Percentiles rank a stretch among this genome's conserved stretches.
Evolutionary conservation across 768 basidiomycete species (phyloP).

Genomic region (Termitomyces sp.): DNA sequence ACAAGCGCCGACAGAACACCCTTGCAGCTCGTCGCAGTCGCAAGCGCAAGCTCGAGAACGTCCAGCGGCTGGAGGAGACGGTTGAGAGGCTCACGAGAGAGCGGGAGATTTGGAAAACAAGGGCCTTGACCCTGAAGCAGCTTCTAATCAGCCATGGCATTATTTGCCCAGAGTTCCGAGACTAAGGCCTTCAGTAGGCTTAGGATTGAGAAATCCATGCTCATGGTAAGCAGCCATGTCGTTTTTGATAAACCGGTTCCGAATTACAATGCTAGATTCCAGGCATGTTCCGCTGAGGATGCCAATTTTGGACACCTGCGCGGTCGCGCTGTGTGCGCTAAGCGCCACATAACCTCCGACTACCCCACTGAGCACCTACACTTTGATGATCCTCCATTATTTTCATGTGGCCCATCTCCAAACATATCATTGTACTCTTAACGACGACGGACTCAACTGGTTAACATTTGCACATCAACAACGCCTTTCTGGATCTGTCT

Average conservation of each 20-base stretch:
- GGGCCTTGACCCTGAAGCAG: slow-evolving; percentile 43
- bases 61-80: slow-evolving; percentile 55
- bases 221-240: slow-evolving; percentile 3
- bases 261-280: slow-evolving; percentile 1
- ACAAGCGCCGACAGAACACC: slow-evolving; percentile 81
- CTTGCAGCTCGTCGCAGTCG: slow-evolving; percentile 79
- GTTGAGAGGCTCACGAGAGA: slow-evolving; percentile 50
- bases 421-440: background rate
- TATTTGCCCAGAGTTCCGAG: slow-evolving; percentile 45
- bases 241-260: background rate
- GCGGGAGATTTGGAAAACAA: slow-evolving; percentile 57
- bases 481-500: slow-evolving; percentile 1
- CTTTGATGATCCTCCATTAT: background rate
- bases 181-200: slow-evolving; percentile 13
- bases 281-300: slow-evolving; percentile 3
- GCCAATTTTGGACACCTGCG: slow-evolving; percentile 9
- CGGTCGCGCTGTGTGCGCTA: background rate
- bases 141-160: slow-evolving; percentile 54
- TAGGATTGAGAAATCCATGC: background rate
- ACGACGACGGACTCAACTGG: background rate
- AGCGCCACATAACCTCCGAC: slow-evolving; percentile 9
- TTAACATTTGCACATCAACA: background rate
- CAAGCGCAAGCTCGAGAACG: slow-evolving; percentile 66
- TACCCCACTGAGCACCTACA: background rate
- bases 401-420: background rate